These are phyloP conservation scores for Eutrema yunnanense DNA, from an alignment of 345 rosid species.

Conservation along the genomic window DNA sequence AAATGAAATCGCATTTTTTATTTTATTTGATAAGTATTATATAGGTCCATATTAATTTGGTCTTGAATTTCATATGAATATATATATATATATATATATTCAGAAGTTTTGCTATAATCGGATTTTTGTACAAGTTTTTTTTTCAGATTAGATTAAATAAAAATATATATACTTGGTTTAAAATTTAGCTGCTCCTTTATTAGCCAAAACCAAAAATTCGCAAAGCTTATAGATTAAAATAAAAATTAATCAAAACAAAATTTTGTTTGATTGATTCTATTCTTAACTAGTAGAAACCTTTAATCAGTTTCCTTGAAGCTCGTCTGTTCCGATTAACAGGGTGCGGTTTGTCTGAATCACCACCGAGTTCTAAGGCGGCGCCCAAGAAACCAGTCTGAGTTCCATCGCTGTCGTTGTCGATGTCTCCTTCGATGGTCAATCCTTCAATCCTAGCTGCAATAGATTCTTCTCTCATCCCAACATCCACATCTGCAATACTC, in stretches of 20 bases:
- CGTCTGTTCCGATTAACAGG: not conserved
- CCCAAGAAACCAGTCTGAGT: constrained; percentile 73
- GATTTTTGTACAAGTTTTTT: not conserved
- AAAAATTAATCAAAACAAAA: not conserved
- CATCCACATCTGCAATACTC: constrained; percentile 36
- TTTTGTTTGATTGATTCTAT: not conserved
- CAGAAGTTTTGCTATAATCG: constrained; percentile 6
- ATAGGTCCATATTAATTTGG: not conserved
- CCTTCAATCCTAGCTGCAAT: constrained; percentile 60
- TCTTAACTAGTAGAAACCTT: constrained; percentile 15
- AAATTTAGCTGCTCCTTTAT: not conserved
- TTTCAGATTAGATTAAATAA: not conserved
- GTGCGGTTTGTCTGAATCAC: constrained; percentile 22
- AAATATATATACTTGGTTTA: not conserved
- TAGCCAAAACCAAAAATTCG: not conserved
- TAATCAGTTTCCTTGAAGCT: constrained; percentile 25
- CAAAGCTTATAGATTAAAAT: not conserved
- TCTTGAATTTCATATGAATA: not conserved
- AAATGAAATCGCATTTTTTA: constrained; percentile 1
- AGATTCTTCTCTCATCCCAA: constrained; percentile 40
- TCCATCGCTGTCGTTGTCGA: constrained; percentile 66
- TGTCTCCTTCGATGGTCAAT: constrained; percentile 63
- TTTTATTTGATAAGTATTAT: not conserved
- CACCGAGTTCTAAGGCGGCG: constrained; percentile 30
- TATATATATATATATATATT: not conserved